Evolutionary conservation across 441 rosid genomes (phyloP).

Genomic region (Adansonia rubrostipa): DNA sequence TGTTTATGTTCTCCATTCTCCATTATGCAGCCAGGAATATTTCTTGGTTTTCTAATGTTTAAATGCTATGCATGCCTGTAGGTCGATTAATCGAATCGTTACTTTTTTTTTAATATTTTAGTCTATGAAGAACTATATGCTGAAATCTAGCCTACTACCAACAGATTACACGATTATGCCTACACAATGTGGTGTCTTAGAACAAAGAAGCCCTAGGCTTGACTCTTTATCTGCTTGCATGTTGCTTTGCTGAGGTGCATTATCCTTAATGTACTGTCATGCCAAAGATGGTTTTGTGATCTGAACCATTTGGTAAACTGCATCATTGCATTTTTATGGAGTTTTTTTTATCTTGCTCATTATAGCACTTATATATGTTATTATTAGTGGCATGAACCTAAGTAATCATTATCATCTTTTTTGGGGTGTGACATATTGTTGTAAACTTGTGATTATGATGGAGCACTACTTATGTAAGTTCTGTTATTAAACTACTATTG

Average conservation of each 20-base stretch:
- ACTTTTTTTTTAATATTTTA: no score
- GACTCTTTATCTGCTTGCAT: constrained; percentile 81
- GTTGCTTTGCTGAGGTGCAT: constrained; percentile 67
- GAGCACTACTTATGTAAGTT: neutral
- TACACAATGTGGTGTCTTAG: constrained; percentile 76
- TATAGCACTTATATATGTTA: neutral
- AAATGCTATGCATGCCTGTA: no score
- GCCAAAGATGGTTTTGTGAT: neutral
- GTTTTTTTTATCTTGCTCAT: neutral
- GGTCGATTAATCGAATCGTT: no score
- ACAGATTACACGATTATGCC: constrained; percentile 47
- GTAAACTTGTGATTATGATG: neutral
- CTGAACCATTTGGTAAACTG: neutral
- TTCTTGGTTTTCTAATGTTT: no score
- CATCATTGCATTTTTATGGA: neutral
- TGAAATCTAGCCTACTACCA: no score
- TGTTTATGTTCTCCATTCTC: no score
- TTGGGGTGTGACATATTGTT: neutral
- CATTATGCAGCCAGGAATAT: no score
- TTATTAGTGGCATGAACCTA: neutral
- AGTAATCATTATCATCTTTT: constrained; percentile 3
- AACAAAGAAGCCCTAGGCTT: constrained; percentile 73
- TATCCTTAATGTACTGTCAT: neutral
- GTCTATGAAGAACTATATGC: no score
- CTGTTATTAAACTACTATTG: neutral